Conservation (phyloP, 164 flowering plant genomes). For the Tinospora cordifolia region DNA sequence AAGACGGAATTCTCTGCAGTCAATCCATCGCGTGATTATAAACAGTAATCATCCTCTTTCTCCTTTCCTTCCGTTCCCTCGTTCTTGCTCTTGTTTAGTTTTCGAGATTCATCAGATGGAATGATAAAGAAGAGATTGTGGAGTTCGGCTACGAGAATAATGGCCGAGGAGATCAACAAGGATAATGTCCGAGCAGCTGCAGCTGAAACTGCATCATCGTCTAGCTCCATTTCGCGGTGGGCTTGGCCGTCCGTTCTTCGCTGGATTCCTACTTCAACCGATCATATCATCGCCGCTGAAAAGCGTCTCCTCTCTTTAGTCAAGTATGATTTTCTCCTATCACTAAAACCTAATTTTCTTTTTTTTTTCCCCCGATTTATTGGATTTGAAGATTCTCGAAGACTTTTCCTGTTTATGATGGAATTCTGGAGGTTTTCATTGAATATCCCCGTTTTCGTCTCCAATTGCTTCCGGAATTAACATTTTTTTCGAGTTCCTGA, state of each 20-base stretch:
- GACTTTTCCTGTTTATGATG: background rate
- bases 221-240: constrained; percentile 18
- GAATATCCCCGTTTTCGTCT: background rate
- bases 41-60: background rate
- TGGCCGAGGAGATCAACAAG: constrained; percentile 26
- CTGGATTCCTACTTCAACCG: constrained; percentile 90
- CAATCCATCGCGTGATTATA: background rate
- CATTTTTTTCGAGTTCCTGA: no score
- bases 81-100: background rate
- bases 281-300: constrained; percentile 74
- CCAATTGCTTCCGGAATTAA: no score
- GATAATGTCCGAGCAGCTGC: background rate
- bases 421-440: no score
- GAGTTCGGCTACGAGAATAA: constrained; percentile 11
- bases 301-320: constrained; percentile 86
- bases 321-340: constrained; percentile 33
- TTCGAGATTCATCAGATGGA: background rate
- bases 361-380: background rate
- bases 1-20: background rate
- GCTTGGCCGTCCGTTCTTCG: constrained; percentile 69
- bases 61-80: no score
- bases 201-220: background rate
- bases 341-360: constrained; percentile 7
- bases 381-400: background rate
- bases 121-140: constrained; percentile 13